Evolutionary conservation across 2,329 filamentous ascomycete genomes (phyloP), one percentile per base, ranked within the genome.

Genomic region (Colletotrichum graminicola): DNA sequence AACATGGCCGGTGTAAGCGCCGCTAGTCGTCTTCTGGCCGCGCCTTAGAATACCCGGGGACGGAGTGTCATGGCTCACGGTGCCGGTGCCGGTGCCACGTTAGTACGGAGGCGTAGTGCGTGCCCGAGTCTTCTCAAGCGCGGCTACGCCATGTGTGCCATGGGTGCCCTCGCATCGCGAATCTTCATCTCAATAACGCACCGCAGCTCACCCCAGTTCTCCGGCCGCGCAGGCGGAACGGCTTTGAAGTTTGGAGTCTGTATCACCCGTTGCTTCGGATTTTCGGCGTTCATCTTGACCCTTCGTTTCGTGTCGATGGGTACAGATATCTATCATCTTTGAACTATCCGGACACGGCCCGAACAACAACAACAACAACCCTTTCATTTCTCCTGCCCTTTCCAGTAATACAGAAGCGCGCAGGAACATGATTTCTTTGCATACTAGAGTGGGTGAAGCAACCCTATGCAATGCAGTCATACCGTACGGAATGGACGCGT

Each of bases 241-340:
- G n/a, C 14, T 68, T n/a, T 71, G 68, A n/a, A 43, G 47, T 71
- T 71, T 60, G 49, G 59, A 21, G 39, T 55, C 62, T 68, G 64
- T 71, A 55, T 60, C 68, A 68, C 43, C 64, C 68, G 68, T 36
- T 18, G 43, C 67, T n/a, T 67, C 45, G 18, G 8, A 47, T 68
- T 63, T 60, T 23, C 59, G 65, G 49, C 29, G 7, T 2, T 26
- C 21, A 2, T 16, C 14, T 32, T 55, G 34, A 18, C 60, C 52
- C 45, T 18, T 8, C 8, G 29, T 39, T 39, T 10, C 59, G n/a
- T 45, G 21, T 34, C 36, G 11, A 18, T 5, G 34, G 12, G 21
- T 23, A 39, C 5, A 29, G 7, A 12, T 5, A 11, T 7, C 5
- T 8, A 10, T 57, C 34, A 26, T 3, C n/a, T 18, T 26, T 34